phyloP scores from a whole-genome alignment of 1,284 basidiomycete species.

The Malassezia sp. region DNA sequence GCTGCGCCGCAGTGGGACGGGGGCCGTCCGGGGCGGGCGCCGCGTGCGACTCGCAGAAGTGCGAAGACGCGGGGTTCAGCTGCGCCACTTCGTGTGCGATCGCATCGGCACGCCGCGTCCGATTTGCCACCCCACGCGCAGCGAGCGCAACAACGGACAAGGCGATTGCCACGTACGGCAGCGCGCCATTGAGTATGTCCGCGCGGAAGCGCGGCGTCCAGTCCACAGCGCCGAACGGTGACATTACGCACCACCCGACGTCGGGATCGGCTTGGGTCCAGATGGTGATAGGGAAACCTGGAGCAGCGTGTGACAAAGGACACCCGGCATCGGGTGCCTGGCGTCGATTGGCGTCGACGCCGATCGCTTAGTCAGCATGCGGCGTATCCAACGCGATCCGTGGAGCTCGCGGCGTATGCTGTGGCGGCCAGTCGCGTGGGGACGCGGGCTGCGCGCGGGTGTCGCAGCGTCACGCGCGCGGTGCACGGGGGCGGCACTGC shows the following conservation, averaged over 20 bases:
- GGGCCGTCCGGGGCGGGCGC: neutral
- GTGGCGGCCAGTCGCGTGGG: no score
- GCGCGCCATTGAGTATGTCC: neutral
- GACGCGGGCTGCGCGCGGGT: no score
- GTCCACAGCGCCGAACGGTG: constrained; percentile 7
- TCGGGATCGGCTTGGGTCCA: no score
- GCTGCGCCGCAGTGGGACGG: neutral
- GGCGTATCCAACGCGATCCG: no score
- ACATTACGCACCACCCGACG: no score
- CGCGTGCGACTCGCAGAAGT: constrained; percentile 6
- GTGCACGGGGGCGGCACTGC: no score
- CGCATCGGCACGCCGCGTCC: neutral
- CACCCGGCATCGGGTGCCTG: no score
- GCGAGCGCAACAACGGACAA: neutral
- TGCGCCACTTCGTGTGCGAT: constrained; percentile 8
- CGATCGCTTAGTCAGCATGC: no score
- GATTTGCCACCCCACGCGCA: neutral
- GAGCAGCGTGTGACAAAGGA: no score
- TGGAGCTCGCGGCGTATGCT: neutral
- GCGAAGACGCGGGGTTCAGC: constrained; percentile 8
- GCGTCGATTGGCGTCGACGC: no score
- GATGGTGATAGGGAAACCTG: no score
- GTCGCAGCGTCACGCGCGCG: no score
- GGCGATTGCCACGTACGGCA: neutral
- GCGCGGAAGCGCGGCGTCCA: constrained; percentile 14